Percentiles rank a stretch among this genome's conserved stretches.
Conservation (phyloP, 2,329 filamentous ascomycete species). For the Pseudocercospora vitis region DNA sequence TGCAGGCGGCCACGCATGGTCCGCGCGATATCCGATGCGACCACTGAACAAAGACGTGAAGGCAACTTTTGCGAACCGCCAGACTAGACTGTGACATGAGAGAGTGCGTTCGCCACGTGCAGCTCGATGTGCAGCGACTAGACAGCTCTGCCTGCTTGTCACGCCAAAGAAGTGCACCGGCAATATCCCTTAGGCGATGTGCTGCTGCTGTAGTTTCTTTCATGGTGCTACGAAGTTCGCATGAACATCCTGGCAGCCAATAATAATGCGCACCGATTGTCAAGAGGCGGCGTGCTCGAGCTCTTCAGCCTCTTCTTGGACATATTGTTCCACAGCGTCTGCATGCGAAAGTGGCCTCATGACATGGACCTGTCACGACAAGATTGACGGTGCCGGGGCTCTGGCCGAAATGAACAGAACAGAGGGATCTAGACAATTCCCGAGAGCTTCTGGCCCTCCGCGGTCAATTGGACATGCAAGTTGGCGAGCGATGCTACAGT, state of each 20-base stretch:
- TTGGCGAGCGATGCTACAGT: too few relatives aligned
- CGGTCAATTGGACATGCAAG: too few relatives aligned
- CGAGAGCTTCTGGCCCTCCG: too few relatives aligned
- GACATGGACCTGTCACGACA: too few relatives aligned
- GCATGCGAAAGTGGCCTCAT: neutral
- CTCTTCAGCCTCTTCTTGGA: neutral
- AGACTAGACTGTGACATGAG: conserved; percentile 5
- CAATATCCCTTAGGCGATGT: neutral
- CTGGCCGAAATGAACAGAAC: neutral
- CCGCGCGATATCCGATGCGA: conserved; percentile 2
- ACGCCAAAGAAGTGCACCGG: neutral
- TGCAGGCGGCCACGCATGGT: conserved; percentile 1
- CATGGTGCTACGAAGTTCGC: neutral
- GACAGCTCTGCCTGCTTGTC: neutral
- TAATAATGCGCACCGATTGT: neutral
- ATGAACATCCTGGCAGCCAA: neutral
- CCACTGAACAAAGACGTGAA: too few relatives aligned
- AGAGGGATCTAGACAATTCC: too few relatives aligned
- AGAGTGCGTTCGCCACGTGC: conserved; percentile 6
- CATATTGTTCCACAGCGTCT: neutral
- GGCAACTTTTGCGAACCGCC: neutral
- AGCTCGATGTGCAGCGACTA: neutral
- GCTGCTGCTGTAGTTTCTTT: neutral
- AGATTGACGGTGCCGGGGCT: neutral
- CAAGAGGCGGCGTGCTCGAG: neutral